These are phyloP conservation scores for Stemphylium beticola DNA, from an alignment of 2,329 filamentous ascomycete genomes.

Conservation along the genomic window DNA sequence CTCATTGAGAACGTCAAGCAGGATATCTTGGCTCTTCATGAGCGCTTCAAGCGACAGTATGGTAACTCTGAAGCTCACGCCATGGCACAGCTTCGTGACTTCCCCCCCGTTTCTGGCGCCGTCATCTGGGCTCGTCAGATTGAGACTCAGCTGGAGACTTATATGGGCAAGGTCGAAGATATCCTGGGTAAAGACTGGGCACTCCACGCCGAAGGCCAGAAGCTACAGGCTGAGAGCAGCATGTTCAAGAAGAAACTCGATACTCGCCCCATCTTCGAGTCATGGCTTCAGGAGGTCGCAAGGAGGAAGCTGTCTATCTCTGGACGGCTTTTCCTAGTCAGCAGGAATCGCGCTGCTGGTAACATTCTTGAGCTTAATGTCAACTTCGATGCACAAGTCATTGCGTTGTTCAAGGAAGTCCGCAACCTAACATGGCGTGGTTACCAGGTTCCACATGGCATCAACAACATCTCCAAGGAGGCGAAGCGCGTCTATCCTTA, in stretches of 20 bases:
- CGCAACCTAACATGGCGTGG: constrained; percentile 95
- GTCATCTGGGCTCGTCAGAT: constrained; percentile 99
- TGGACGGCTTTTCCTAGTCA: constrained; percentile 89
- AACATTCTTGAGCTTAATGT: constrained; percentile 87
- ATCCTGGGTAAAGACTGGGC: constrained; percentile 95
- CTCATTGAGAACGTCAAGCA: constrained; percentile 98
- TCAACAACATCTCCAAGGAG: constrained; percentile 96
- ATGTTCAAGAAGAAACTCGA: constrained; percentile 97
- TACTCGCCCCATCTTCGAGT: constrained; percentile 90
- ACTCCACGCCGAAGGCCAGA: constrained; percentile 91
- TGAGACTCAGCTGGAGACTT: constrained; percentile 90
- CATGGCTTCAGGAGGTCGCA: constrained; percentile 91
- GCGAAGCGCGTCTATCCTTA: constrained; percentile 99
- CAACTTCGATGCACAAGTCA: constrained; percentile 97
- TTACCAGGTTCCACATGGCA: constrained; percentile 90
- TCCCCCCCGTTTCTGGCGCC: constrained; percentile 93
- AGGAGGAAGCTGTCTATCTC: constrained; percentile 89
- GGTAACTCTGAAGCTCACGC: constrained; percentile 96
- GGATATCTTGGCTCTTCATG: constrained; percentile 90
- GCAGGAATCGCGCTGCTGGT: constrained; percentile 85
- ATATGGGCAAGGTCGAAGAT: constrained; percentile 99
- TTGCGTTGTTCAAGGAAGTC: constrained; percentile 98
- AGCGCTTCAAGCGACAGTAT: constrained; percentile 98
- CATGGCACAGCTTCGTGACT: constrained; percentile 95
- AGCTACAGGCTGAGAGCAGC: constrained; percentile 87